These are phyloP conservation scores for Kondoa malvinella DNA, from an alignment of 768 basidiomycete genomes.

Conservation along the genomic window DNA sequence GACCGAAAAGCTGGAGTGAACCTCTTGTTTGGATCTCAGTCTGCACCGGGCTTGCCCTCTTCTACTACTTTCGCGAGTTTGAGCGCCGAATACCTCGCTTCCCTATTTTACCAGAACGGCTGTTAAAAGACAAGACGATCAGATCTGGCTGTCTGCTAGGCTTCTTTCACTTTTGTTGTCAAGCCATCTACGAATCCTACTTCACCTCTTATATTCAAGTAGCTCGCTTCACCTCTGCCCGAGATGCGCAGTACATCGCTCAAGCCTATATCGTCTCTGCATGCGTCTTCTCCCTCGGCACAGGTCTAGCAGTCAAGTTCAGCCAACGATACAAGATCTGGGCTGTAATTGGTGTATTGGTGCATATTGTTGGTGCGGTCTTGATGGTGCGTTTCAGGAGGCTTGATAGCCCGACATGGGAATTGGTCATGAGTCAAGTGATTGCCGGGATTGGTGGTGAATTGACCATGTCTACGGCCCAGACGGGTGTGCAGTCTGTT, in stretches of 20 bases:
- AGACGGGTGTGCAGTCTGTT: conserved; percentile 25
- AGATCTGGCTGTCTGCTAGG: conserved; percentile 21
- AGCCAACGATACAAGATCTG: conserved; percentile 26
- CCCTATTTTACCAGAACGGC: conserved; percentile 23
- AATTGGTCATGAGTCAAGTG: conserved; percentile 23
- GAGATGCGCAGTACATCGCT: conserved; percentile 17
- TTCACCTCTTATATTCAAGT: conserved; percentile 28
- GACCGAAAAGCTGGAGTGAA: background rate
- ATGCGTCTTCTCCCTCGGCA: conserved; percentile 20
- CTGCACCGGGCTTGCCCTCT: conserved; percentile 16
- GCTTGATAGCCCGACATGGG: conserved; percentile 23
- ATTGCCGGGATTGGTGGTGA: conserved; percentile 21
- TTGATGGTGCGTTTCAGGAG: conserved; percentile 26
- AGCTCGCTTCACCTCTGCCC: conserved; percentile 19
- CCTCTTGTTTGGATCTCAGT: conserved; percentile 16
- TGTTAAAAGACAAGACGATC: conserved; percentile 22
- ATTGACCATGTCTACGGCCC: conserved; percentile 7
- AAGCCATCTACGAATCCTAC: conserved; percentile 27
- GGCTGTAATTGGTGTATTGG: conserved; percentile 23
- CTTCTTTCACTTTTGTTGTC: conserved; percentile 25
- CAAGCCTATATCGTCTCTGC: conserved; percentile 27
- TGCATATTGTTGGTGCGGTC: conserved; percentile 24
- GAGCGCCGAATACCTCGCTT: conserved; percentile 17
- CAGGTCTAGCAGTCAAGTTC: conserved; percentile 20
- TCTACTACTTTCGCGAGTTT: conserved; percentile 23